phyloP scores from a whole-genome alignment of 1,139 yeast species.

The Nakaseomyces uthaithaninus region DNA sequence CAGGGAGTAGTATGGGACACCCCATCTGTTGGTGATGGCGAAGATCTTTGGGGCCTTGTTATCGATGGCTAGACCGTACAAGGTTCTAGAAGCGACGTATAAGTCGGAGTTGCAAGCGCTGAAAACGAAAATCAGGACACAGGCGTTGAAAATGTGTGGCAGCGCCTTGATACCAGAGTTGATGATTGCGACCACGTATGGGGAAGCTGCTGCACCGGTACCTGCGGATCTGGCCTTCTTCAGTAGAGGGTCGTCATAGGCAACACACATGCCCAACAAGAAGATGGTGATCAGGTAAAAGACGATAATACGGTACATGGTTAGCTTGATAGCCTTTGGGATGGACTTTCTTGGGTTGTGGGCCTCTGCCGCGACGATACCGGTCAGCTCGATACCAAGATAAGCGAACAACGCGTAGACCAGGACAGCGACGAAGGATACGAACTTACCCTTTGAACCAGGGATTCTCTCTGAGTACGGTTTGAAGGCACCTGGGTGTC shows the following conservation, averaged over 20 bases:
- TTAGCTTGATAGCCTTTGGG: slow-evolving; percentile 68
- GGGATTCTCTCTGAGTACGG: slow-evolving; percentile 37
- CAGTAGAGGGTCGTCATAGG: slow-evolving; percentile 51
- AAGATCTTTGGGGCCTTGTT: slow-evolving; percentile 58
- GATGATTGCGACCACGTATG: slow-evolving; percentile 56
- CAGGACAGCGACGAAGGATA: slow-evolving; percentile 56
- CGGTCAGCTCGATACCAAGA: slow-evolving; percentile 69
- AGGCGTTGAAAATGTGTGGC: slow-evolving; percentile 61
- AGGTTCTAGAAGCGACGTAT: slow-evolving; percentile 61
- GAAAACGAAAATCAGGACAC: slow-evolving; percentile 58
- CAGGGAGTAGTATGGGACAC: slow-evolving; percentile 55
- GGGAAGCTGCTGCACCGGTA: slow-evolving; percentile 66
- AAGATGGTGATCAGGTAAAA: slow-evolving; percentile 62
- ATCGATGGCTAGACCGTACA: slow-evolving; percentile 54
- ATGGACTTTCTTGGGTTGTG: slow-evolving; percentile 65
- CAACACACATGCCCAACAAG: slow-evolving; percentile 67
- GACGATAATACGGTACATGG: slow-evolving; percentile 65
- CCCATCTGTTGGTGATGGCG: slow-evolving; percentile 52
- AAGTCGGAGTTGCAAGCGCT: slow-evolving; percentile 69
- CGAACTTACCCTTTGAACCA: slow-evolving; percentile 46
- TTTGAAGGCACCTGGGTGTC: slow-evolving; percentile 42
- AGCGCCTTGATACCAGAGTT: slow-evolving; percentile 55
- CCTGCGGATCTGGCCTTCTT: slow-evolving; percentile 33
- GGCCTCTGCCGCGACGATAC: slow-evolving; percentile 72
- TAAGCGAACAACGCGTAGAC: slow-evolving; percentile 72